phyloP scores from a whole-genome alignment of 768 basidiomycete genomes.

The Hygrophoropsis aurantiaca region DNA sequence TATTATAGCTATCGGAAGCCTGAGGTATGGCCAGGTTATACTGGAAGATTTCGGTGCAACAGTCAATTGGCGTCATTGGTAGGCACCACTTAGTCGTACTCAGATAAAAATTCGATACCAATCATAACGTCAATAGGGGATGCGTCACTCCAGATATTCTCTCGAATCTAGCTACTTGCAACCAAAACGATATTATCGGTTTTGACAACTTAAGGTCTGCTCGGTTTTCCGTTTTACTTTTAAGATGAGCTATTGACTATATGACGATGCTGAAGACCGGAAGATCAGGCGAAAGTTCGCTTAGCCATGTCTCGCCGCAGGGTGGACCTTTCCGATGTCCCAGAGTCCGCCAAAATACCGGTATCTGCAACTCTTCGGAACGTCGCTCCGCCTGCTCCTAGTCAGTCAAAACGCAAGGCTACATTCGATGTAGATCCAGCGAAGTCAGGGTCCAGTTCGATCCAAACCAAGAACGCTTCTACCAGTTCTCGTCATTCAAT shows the following conservation, averaged over 20 bases:
- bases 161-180: constrained; percentile 41
- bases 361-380: constrained; percentile 1
- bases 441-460: constrained; percentile 10
- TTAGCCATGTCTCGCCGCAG: constrained; percentile 53
- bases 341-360: constrained; percentile 38
- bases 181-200: constrained; percentile 46
- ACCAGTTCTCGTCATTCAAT: neutral
- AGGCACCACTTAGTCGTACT: too few relatives aligned
- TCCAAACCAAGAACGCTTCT: constrained; percentile 15
- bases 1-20: constrained; percentile 49
- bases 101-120: too few relatives aligned
- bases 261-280: constrained; percentile 34
- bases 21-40: constrained; percentile 63
- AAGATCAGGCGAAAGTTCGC: constrained; percentile 65
- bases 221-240: neutral
- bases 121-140: constrained; percentile 57
- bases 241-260: neutral
- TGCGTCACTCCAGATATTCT: constrained; percentile 67
- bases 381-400: constrained; percentile 17
- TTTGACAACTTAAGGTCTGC: constrained; percentile 54
- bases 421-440: constrained; percentile 19
- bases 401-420: constrained; percentile 48
- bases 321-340: constrained; percentile 60
- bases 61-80: constrained; percentile 81
- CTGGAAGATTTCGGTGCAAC: constrained; percentile 53